These are phyloP conservation scores for Aureobasidium lini DNA, from an alignment of 2,329 filamentous ascomycete genomes.

Conservation along the genomic window DNA sequence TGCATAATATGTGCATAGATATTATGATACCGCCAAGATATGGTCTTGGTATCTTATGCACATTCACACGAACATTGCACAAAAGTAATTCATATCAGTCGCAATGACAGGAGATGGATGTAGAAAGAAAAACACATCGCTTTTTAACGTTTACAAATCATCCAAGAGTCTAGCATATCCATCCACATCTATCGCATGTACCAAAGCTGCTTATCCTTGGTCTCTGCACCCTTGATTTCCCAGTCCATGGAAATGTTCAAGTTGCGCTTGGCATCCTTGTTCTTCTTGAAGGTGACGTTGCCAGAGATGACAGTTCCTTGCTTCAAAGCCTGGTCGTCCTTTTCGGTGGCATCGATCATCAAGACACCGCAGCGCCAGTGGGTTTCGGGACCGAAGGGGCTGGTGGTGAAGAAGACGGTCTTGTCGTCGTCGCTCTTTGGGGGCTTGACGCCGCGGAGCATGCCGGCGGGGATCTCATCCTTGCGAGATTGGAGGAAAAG, in stretches of 20 bases:
- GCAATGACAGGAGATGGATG: no score
- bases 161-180: neutral
- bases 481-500: constrained; percentile 64
- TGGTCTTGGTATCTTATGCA: no score
- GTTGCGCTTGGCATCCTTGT: constrained; percentile 31
- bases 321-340: constrained; percentile 41
- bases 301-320: constrained; percentile 56
- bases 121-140: neutral
- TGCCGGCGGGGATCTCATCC: constrained; percentile 45
- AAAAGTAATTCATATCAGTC: no score
- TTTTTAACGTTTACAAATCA: neutral
- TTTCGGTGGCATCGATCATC: constrained; percentile 53
- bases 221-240: constrained; percentile 25
- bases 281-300: constrained; percentile 17
- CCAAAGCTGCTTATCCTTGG: constrained; percentile 24
- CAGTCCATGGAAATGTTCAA: constrained; percentile 35
- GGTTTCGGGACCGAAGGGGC: constrained; percentile 66
- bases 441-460: constrained; percentile 24
- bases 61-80: no score
- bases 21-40: no score
- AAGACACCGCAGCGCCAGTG: constrained; percentile 87
- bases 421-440: constrained; percentile 54
- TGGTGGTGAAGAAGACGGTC: constrained; percentile 80
- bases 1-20: no score
- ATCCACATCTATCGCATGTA: constrained; percentile 20